Percentiles rank a stretch among this genome's conserved stretches.
Conservation (phyloP, 129 eudicot species). For the Helichrysum umbraculigerum region DNA sequence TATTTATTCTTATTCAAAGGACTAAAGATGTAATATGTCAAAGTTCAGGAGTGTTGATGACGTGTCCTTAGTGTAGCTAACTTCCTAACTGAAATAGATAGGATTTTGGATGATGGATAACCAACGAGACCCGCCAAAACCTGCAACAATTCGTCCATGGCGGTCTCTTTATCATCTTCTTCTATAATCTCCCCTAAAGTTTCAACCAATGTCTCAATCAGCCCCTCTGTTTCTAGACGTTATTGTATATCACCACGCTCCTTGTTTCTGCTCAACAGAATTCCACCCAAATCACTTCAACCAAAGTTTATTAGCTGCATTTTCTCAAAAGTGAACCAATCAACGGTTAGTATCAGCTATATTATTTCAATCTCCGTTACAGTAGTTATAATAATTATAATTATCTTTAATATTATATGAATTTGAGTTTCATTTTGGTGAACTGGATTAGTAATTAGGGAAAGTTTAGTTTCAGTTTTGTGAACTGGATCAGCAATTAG, state of each 20-base stretch:
- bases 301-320: slow-evolving; percentile 47
- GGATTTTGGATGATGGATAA: slow-evolving; percentile 52
- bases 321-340: slow-evolving; percentile 33
- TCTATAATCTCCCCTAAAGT: slow-evolving; percentile 44
- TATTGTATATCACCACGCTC: slow-evolving; percentile 27
- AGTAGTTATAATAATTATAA: not conserved
- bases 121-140: slow-evolving; percentile 37
- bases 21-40: too few relatives aligned
- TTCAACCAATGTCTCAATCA: slow-evolving; percentile 24
- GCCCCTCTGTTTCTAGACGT: slow-evolving; percentile 29
- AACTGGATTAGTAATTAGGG: not conserved
- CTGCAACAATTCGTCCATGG: slow-evolving; percentile 48
- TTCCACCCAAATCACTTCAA: slow-evolving; percentile 24
- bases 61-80: slow-evolving; percentile 13
- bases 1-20: too few relatives aligned
- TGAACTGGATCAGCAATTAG: not conserved
- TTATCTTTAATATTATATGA: not conserved
- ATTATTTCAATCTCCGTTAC: not conserved
- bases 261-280: slow-evolving; percentile 26
- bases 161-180: slow-evolving; percentile 46
- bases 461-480: slow-evolving; percentile 14
- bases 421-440: not conserved
- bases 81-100: slow-evolving; percentile 24
- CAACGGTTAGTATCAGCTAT: slow-evolving; percentile 48
- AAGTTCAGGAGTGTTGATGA: not conserved